Evolutionary conservation across 2,329 filamentous ascomycete genomes (phyloP), one percentile per base, ranked within the genome.

Genomic region (Lecanicillium sp.): DNA sequence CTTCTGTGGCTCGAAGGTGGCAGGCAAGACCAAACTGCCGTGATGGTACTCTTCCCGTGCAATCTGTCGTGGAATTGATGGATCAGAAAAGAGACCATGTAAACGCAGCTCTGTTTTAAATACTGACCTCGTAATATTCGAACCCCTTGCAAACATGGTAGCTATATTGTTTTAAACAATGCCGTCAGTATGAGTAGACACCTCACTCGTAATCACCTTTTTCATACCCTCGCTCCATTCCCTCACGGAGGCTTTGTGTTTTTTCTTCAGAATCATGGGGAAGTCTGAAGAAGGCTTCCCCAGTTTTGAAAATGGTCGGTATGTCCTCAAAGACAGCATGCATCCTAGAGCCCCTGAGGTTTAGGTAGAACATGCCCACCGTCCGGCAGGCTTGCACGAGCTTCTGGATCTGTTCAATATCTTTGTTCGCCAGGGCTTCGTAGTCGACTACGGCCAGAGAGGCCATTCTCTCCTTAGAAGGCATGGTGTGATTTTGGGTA

Each of bases 191-290:
- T 7, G 37, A 40, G 37, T 16, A 1, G 7, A 17, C 4, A 22
- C 9, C 7, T 17, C 12, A 19, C 4, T 18, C 13, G n/a, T 1
- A 37, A 9, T 19, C 27, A 13, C 17, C 13, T 16, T 9, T 22
- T 17, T 15, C 37, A 27, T 40, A 40, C 37, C 37, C 37, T 35
- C 37, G 31, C 30, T 40, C 37, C 37, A 40, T 40, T 5, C 37
- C 37, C 27, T 40, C 25, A 13, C 37, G 28, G n/a, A 40, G 15
- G 14, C 37, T 35, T 35, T 35, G 37, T 9, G 14, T 31, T 18
- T 40, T 40, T 30, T 40, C 37, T n/a, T 40, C 37, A 3, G 14
- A 40, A 15, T 34, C 25, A 25, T 22, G 13, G 14, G 37, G 37
- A 13, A 40, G 27, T 4, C 22, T 16, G 2, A 40, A 40, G 15